These are phyloP conservation scores for Sugiyamaella xylanicola DNA, from an alignment of 1,139 yeast genomes.

Conservation along the genomic window DNA sequence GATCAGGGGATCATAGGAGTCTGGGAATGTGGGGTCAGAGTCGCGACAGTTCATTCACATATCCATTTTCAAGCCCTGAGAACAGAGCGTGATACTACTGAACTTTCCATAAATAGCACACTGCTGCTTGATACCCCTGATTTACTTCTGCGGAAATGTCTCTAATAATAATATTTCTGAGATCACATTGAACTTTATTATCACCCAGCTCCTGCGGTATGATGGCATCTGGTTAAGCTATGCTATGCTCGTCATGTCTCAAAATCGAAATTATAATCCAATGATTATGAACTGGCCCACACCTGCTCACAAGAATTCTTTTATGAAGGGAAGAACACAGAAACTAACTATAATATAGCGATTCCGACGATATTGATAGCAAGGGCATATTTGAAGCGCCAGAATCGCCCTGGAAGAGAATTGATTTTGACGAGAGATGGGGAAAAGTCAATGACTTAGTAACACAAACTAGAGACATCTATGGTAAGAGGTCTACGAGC, in stretches of 20 bases:
- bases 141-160: not conserved
- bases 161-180: not conserved
- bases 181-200: not conserved
- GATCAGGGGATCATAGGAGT: too few relatives aligned
- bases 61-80: too few relatives aligned
- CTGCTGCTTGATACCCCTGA: not conserved
- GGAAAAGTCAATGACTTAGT: constrained; percentile 10
- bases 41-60: too few relatives aligned
- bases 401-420: constrained; percentile 30
- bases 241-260: not conserved
- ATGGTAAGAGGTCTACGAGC: constrained; percentile 12
- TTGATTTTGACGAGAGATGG: constrained; percentile 29
- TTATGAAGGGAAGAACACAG: not conserved
- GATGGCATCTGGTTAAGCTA: not conserved
- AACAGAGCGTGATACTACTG: not conserved
- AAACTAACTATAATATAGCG: constrained; percentile 15
- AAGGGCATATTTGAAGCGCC: constrained; percentile 26
- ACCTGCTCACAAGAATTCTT: too few relatives aligned
- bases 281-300: too few relatives aligned
- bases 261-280: not conserved
- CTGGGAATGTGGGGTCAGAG: too few relatives aligned
- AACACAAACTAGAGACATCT: constrained; percentile 1
- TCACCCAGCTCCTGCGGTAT: not conserved
- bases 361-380: constrained; percentile 25
- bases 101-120: not conserved